Base-by-base conservation (phyloP, 306 rosid species). In the Lithocarpus polystachyus region DNA sequence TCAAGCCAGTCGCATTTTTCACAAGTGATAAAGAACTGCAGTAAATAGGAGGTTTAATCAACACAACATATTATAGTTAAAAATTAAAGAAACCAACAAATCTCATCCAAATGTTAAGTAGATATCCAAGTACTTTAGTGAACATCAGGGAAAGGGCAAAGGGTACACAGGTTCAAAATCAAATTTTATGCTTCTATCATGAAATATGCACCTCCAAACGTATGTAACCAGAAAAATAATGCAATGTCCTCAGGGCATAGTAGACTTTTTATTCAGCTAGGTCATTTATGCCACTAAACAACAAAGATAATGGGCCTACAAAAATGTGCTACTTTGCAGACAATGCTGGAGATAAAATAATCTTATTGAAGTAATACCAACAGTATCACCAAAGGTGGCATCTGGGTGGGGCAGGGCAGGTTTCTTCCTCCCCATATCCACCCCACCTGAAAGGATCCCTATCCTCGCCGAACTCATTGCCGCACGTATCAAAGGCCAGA, bases 1-100 rank as follows among this genome's bases (percentile, higher is more conserved):
- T 95, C 99, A 68, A 95, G 98, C 99, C 98, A 95, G 82, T 95
- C 98, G 1, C 99, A 95, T 76, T 92, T 95, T 57, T 97, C 89
- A 60, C 97, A 90, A 75, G 99, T 91, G 79, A 95, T 57, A 67
- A 95, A 95, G 89, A 95, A 95, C 99, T 95, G 94, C 82, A 77
- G 79, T 33, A 24, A 56, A 74, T 48, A 28, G 67, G 77, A 53
- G 74, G 19, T 56, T 83, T 73, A 79, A 71, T 86, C 80, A 81
- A 78, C 43, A 68, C 69, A 82, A 59, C 68, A 59, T 72, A 55
- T 56, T 52, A 57, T 43, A 45, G 24, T 45, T 57, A 40, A 10
- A 18, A 43, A n/a, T 13, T 54, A 74, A 74, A 56, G 56, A 77
- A 12, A 6, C 24, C 55, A 70, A 11, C n/a, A 45, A 11, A 1